Evolutionary conservation across 345 rosid species (phyloP).

Genomic region (Eucalyptus sideroxylon): DNA sequence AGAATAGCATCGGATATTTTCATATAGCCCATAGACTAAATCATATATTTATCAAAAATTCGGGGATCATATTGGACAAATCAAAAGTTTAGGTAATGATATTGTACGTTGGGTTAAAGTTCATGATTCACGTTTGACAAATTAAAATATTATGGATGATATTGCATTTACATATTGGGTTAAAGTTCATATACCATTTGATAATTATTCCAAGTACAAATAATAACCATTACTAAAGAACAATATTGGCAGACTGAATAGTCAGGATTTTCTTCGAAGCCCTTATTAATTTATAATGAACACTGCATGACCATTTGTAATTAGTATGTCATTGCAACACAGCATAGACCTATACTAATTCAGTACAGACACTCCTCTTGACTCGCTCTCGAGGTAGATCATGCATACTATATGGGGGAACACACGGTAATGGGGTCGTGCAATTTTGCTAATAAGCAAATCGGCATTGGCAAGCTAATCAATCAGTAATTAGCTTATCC

Average conservation of each 20-base stretch:
- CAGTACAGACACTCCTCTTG: not conserved
- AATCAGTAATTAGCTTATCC: not conserved
- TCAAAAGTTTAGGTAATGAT: not conserved
- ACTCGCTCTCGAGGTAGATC: not conserved
- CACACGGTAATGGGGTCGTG: not conserved
- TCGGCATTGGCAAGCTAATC: not conserved
- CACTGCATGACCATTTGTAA: not conserved
- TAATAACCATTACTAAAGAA: not conserved
- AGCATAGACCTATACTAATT: not conserved
- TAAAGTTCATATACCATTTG: not conserved
- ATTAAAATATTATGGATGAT: not conserved
- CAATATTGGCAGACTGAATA: not conserved
- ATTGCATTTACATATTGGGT: not conserved
- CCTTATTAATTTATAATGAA: not conserved
- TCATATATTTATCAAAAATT: not conserved
- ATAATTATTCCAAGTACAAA: not conserved
- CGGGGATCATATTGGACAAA: not conserved
- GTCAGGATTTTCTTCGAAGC: not conserved
- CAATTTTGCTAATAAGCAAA: not conserved
- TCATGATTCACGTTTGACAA: not conserved
- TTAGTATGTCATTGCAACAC: not conserved
- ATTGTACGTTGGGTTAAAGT: not conserved
- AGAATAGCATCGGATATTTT: not conserved
- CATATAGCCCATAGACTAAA: not conserved
- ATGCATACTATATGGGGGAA: not conserved